Conservation (phyloP, 192 early-diverging fungal species). For the Phycomyces nitens region DNA sequence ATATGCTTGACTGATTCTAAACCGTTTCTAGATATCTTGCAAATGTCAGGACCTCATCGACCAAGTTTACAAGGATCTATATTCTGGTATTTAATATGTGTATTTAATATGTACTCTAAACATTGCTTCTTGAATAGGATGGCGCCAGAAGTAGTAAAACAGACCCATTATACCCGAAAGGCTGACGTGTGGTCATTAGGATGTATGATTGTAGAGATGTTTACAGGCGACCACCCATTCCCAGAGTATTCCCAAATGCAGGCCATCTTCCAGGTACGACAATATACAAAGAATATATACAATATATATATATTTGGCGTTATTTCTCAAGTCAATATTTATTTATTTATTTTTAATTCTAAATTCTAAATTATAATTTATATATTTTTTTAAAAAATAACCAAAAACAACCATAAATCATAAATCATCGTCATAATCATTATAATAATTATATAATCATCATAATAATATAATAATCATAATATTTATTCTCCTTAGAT, state of each 20-base stretch:
- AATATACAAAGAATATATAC: slow-evolving; percentile 41
- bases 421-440: slow-evolving; percentile 17
- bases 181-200: slow-evolving; percentile 94
- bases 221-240: slow-evolving; percentile 92
- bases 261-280: slow-evolving; percentile 70
- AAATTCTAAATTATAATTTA: too few species aligned
- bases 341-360: too few species aligned
- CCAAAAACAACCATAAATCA: slow-evolving; percentile 33
- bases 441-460: slow-evolving; percentile 31
- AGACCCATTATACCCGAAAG: slow-evolving; percentile 88
- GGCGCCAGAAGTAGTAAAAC: slow-evolving; percentile 98
- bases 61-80: slow-evolving; percentile 92
- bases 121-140: slow-evolving; percentile 55
- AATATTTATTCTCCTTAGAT: slow-evolving; percentile 45
- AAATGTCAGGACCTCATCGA: slow-evolving; percentile 47
- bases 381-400: too few species aligned
- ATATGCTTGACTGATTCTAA: slow-evolving; percentile 10
- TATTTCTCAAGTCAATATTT: too few species aligned
- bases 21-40: slow-evolving; percentile 21
- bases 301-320: too few species aligned
- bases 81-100: slow-evolving; percentile 54
- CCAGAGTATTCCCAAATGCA: slow-evolving; percentile 78
- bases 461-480: background rate
- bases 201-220: slow-evolving; percentile 97
- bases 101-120: too few species aligned